Percentiles rank a stretch among this genome's conserved stretches.
Evolutionary conservation across 805 yeast species (phyloP).

Genomic region (Kluyveromyces starmeri): DNA sequence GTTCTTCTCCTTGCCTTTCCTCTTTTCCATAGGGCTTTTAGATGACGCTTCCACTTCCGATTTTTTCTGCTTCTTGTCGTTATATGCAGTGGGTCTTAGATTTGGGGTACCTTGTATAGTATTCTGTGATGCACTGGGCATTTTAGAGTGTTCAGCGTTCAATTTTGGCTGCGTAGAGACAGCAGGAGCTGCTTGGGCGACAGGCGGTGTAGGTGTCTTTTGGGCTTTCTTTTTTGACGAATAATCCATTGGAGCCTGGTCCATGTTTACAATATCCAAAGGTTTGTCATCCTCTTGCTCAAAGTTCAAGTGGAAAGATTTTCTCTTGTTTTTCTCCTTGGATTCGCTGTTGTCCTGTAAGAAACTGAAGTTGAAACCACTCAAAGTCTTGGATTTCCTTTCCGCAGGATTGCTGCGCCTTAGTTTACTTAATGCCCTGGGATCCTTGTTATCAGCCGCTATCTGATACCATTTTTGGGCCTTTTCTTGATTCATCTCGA

Average conservation of each 20-base stretch:
- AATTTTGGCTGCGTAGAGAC: too few species aligned
- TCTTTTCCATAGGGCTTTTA: too few species aligned
- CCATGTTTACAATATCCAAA: background rate
- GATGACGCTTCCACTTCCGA: too few species aligned
- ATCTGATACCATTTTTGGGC: conserved; percentile 68
- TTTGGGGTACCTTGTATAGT: background rate
- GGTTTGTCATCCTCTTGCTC: conserved; percentile 1
- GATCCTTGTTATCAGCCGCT: conserved; percentile 59
- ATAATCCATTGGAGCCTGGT: background rate
- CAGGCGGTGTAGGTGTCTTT: too few species aligned
- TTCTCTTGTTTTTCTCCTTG: conserved; percentile 1
- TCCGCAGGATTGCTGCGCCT: conserved; percentile 4
- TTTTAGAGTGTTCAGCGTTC: too few species aligned
- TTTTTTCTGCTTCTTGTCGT: too few species aligned
- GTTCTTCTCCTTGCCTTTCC: conserved; percentile 5
- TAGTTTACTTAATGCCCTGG: conserved; percentile 37
- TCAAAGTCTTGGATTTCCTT: conserved; percentile 1
- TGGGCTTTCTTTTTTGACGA: background rate
- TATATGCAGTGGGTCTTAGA: background rate
- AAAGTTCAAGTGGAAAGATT: conserved; percentile 3
- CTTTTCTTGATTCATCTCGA: conserved; percentile 44
- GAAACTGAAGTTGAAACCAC: conserved; percentile 2
- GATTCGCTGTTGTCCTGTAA: background rate
- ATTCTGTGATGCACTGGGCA: too few species aligned
- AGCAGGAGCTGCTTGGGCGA: too few species aligned